Base-by-base conservation (phyloP, 768 basidiomycete species). In the Termitomyces sp. region DNA sequence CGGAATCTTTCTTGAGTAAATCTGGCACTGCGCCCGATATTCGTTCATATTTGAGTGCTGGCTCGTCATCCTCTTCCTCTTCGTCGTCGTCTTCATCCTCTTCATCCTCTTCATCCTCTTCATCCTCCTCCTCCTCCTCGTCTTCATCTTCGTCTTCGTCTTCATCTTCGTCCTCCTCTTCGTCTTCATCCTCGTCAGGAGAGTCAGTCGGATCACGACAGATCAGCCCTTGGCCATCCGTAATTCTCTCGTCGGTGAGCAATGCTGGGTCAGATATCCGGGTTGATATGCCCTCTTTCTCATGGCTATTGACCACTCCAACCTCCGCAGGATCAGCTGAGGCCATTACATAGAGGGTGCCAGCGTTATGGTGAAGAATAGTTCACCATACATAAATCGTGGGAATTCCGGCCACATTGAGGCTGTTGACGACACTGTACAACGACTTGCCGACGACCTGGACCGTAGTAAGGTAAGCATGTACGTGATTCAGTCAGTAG, bases 11-110 rank as follows among this genome's bases (percentile, higher is more conserved):
- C 74, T 84, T 85, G 52, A 98, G 79, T 27, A 97, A 72, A 61
- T 91, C 89, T 4, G 83, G 82, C 27, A 89, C 72, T 0, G 80
- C 71, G 1, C 91, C 90, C 22, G 80, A 79, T 51, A 97, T 80
- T 41, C 89, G 84, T 60, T 90, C 86, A 65, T 98, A 98, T 68
- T 98, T 98, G 63, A 98, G 77, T 0, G 89, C 81, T 33, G 91
- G 94, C 73, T 96, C 94, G 18, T 94, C 91, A 25, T 95, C 93
- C 2, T 94, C 94, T 0, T 86, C 87, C 0, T 85, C 85, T 0
- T 84, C 85, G 0, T 80, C 80, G 0, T 83, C 83, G 0, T 82
- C 82, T 0, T 80, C 80, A 0, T 78, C 80, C 0, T 79, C 78
- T 0, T 71, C 76, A 1, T 71, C 76, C 0, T 72, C 74, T 0